These are phyloP conservation scores for Cryoendolithus antarcticus DNA, from an alignment of 2,329 filamentous ascomycete species.

Conservation along the genomic window DNA sequence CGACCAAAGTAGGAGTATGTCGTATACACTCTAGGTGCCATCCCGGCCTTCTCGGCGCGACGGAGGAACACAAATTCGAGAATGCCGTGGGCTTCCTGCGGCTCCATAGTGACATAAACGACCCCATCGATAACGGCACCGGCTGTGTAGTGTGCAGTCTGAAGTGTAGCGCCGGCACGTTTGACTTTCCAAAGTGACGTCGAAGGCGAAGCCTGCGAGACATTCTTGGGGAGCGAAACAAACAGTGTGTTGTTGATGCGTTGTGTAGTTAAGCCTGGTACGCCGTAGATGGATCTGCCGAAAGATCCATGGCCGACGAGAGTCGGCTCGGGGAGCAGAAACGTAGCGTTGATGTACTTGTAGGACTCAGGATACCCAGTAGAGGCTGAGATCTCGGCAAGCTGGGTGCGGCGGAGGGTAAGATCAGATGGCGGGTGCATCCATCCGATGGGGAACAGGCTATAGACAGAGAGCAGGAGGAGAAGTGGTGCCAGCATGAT, in stretches of 20 bases:
- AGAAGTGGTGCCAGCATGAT: neutral
- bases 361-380: constrained; percentile 6
- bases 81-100: constrained; percentile 14
- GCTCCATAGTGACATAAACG: constrained; percentile 15
- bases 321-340: constrained; percentile 14
- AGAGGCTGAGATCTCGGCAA: neutral
- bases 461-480: neutral
- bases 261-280: constrained; percentile 11
- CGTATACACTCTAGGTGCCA: constrained; percentile 6
- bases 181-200: neutral
- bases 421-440: neutral
- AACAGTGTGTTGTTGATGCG: constrained; percentile 7
- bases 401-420: neutral
- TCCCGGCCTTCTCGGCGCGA: no score
- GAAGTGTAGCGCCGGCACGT: constrained; percentile 3
- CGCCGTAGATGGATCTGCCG: constrained; percentile 9
- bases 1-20: constrained; percentile 16
- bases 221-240: constrained; percentile 13
- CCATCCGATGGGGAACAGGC: neutral
- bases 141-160: constrained; percentile 12
- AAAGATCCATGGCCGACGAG: constrained; percentile 4
- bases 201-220: neutral
- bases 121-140: constrained; percentile 16
- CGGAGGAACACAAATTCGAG: constrained; percentile 6
- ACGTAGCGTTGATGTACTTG: constrained; percentile 13